phyloP scores from a whole-genome alignment of 192 early-diverging fungal genomes.

The Mortierella antarctica region DNA sequence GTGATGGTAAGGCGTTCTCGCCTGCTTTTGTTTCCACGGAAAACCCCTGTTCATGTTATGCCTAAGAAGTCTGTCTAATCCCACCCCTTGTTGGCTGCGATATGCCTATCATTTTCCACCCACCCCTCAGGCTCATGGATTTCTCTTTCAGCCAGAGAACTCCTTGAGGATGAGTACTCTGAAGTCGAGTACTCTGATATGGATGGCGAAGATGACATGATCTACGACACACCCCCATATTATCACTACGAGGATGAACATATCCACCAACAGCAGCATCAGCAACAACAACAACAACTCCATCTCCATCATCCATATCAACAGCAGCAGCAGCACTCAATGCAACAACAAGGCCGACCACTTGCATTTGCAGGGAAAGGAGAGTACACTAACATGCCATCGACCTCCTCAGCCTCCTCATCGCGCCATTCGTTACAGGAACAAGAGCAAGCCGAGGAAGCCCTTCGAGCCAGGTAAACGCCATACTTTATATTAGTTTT shows the following conservation, averaged over 20 bases:
- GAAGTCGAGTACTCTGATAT: constrained; percentile 53
- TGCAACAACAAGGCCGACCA: constrained; percentile 16
- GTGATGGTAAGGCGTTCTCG: constrained; percentile 32
- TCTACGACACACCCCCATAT: constrained; percentile 48
- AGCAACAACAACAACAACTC: not conserved
- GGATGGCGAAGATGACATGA: constrained; percentile 52
- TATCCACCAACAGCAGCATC: constrained; percentile 7
- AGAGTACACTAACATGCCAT: constrained; percentile 11
- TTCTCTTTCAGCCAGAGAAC: constrained; percentile 44
- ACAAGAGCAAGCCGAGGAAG: constrained; percentile 51
- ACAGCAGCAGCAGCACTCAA: constrained; percentile 4
- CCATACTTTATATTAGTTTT: not conserved
- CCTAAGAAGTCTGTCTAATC: not conserved
- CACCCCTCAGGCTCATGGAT: constrained; percentile 39
- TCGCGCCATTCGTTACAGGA: constrained; percentile 39
- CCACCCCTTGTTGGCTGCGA: not conserved
- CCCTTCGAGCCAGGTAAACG: constrained; percentile 45
- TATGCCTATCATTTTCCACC: not conserved
- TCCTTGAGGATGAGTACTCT: constrained; percentile 47
- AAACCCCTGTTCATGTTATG: not conserved
- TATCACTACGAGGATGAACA: constrained; percentile 43
- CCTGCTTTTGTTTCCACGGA: not conserved
- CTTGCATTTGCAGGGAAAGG: constrained; percentile 37
- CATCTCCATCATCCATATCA: constrained; percentile 15
- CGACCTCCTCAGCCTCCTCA: constrained; percentile 27